Evolutionary conservation across 2,329 filamentous ascomycete species (phyloP).

Genomic region (Triangularia verruculosa): DNA sequence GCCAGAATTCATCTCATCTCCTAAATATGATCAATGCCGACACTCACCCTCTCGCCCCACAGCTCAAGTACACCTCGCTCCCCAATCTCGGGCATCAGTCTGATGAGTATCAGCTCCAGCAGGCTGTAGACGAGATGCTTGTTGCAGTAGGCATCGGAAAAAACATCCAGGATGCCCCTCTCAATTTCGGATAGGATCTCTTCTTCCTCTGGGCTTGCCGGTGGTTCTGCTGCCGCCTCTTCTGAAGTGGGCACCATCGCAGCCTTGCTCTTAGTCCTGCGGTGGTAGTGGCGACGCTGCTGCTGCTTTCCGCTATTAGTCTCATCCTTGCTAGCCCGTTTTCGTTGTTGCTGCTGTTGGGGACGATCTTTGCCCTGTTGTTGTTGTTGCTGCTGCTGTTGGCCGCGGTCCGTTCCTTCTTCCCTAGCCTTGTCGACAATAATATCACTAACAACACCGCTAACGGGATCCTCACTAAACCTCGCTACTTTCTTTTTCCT

Average conservation of each 20-base stretch:
- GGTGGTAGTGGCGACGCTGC: not conserved
- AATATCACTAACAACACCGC: not conserved
- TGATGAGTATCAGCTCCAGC: conserved; percentile 77
- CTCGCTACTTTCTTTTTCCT: conserved; percentile 17
- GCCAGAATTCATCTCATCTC: not conserved
- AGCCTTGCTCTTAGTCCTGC: conserved; percentile 4
- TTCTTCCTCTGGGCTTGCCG: conserved; percentile 41
- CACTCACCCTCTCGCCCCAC: conserved; percentile 65
- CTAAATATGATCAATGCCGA: not conserved
- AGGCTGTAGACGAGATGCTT: conserved; percentile 84
- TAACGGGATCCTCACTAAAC: not conserved
- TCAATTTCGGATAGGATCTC: conserved; percentile 58
- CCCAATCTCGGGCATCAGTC: conserved; percentile 78
- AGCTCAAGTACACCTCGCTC: conserved; percentile 70
- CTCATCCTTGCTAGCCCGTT: not conserved
- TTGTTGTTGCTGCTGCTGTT: too few species aligned
- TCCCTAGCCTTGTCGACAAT: not conserved
- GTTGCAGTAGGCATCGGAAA: conserved; percentile 84
- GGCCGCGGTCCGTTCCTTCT: not conserved
- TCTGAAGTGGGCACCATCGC: not conserved
- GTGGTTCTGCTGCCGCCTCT: conserved; percentile 13
- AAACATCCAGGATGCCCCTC: conserved; percentile 64
- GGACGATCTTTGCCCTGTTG: conserved; percentile 2
- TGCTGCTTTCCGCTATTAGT: too few species aligned
- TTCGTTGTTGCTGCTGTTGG: not conserved